Evolutionary conservation across 768 basidiomycete genomes (phyloP).

Genomic region (Lanmaoa rubissima): DNA sequence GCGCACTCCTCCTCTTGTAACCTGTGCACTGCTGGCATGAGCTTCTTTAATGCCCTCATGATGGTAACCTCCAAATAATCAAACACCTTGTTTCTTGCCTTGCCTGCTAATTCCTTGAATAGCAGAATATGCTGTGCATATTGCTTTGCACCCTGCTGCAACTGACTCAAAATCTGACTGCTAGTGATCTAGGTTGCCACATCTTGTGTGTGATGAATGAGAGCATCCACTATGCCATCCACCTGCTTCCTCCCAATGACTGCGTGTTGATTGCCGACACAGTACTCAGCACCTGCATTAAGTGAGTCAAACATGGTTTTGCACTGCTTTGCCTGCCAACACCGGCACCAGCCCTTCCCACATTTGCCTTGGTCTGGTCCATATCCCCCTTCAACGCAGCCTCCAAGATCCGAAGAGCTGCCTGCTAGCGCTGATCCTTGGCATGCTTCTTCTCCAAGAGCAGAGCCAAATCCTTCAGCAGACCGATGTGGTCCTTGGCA

Average conservation of each 20-base stretch:
- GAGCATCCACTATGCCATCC: not conserved
- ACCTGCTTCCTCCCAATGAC: not conserved
- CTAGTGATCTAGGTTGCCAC: slow-evolving; percentile 7
- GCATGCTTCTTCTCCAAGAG: not conserved
- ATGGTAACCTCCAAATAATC: not conserved
- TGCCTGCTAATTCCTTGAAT: not conserved
- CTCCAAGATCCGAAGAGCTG: not conserved
- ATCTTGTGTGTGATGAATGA: not conserved
- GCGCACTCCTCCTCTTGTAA: slow-evolving; percentile 4
- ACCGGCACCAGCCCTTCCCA: not conserved
- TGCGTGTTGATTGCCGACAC: not conserved
- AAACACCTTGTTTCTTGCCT: not conserved
- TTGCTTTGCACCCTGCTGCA: slow-evolving; percentile 2
- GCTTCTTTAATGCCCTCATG: slow-evolving; percentile 3
- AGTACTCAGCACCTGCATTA: not conserved
- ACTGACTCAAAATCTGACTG: slow-evolving; percentile 11
- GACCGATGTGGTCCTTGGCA: slow-evolving; percentile 16
- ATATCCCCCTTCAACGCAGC: slow-evolving; percentile 3
- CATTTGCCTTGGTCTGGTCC: slow-evolving; percentile 3
- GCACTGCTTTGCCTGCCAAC: not conserved
- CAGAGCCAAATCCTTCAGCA: slow-evolving; percentile 1
- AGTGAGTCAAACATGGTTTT: not conserved
- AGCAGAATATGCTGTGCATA: not conserved
- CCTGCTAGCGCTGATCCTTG: no score
- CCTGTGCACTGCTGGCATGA: slow-evolving; percentile 5